phyloP scores from a whole-genome alignment of 306 rosid species.

The Elaeagnus macrophylla region DNA sequence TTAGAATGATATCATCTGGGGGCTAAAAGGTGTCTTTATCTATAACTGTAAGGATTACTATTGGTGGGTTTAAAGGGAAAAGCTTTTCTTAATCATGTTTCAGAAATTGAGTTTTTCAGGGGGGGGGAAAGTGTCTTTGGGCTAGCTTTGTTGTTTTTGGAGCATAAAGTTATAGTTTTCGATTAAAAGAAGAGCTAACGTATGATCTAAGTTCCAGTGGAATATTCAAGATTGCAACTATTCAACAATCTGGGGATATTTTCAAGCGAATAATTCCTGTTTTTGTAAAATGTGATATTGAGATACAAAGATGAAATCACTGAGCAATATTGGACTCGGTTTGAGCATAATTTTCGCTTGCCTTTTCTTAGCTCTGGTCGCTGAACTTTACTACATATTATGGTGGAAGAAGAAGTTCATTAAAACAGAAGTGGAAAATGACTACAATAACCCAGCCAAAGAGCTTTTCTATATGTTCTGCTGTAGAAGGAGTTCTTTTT shows the following conservation, averaged over 20 bases:
- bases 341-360: conserved; percentile 78
- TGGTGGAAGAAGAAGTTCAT: conserved; percentile 96
- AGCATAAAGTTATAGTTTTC: conserved; percentile 10
- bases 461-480: conserved; percentile 67
- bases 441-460: conserved; percentile 23
- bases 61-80: conserved; percentile 35
- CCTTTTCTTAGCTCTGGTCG: conserved; percentile 82
- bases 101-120: conserved; percentile 37
- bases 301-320: conserved; percentile 62
- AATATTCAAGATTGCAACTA: conserved; percentile 14
- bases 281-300: no score
- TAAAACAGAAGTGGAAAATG: conserved; percentile 54
- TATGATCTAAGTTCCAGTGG: conserved; percentile 11
- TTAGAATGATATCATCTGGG: no score
- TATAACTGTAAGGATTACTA: conserved; percentile 5
- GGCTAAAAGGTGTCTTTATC: not conserved
- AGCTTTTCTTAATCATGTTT: conserved; percentile 29
- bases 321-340: conserved; percentile 93
- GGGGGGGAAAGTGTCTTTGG: not conserved
- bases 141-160: conserved; percentile 20
- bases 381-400: conserved; percentile 83
- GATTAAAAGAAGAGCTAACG: conserved; percentile 11
- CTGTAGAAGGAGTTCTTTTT: conserved; percentile 60
- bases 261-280: no score
- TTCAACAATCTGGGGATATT: not conserved